phyloP scores from a whole-genome alignment of 352 stramenopile genomes.

The Phytophthora tentaculata region DNA sequence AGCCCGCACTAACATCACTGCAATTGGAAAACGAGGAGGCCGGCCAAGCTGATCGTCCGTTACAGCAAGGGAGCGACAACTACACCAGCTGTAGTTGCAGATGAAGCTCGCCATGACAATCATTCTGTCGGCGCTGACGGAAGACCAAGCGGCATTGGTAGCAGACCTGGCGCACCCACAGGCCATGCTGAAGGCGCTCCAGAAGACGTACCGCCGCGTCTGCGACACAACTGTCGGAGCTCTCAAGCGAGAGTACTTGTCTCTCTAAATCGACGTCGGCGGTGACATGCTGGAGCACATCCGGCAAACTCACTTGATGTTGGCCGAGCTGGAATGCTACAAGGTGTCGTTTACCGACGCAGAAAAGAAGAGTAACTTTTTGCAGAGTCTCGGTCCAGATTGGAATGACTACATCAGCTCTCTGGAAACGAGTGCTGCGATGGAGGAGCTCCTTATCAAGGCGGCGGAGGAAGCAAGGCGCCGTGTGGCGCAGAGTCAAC shows the following conservation, averaged over 20 bases:
- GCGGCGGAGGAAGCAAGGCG: slow-evolving; percentile 7
- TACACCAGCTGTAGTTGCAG: no score
- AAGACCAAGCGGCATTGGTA: neutral
- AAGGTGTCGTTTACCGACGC: slow-evolving; percentile 4
- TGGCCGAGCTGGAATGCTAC: slow-evolving; percentile 13
- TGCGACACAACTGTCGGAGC: neutral
- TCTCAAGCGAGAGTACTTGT: neutral
- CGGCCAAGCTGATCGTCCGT: no score
- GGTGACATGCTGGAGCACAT: slow-evolving; percentile 8
- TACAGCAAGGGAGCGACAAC: no score
- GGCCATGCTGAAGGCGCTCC: neutral
- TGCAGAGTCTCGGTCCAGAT: slow-evolving; percentile 16
- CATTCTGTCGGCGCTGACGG: neutral
- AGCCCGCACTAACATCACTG: no score
- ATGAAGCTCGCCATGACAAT: no score
- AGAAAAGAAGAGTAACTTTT: slow-evolving; percentile 22
- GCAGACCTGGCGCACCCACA: neutral
- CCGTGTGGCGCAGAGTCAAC: neutral
- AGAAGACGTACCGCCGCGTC: neutral
- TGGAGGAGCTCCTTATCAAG: slow-evolving; percentile 10
- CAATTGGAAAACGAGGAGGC: no score
- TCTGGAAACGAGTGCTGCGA: neutral
- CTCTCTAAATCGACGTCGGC: slow-evolving; percentile 2
- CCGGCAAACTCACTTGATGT: slow-evolving; percentile 8
- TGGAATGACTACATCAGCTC: slow-evolving; percentile 22